Evolutionary conservation across 305 asterid genomes (phyloP), one percentile per base, ranked within the genome.

Genomic region (Fraxinus latifolia): DNA sequence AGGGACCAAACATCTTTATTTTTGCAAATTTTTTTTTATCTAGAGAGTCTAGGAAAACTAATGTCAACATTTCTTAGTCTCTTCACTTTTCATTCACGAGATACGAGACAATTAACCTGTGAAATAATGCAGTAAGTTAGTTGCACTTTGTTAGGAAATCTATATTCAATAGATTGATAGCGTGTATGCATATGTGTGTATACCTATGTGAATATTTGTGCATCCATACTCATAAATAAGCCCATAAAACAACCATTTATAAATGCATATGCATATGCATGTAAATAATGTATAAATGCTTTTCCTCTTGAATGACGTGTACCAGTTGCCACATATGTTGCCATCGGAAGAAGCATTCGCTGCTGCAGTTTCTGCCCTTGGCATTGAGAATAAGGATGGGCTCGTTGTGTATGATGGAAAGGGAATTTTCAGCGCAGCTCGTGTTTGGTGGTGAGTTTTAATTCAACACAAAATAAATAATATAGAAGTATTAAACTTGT

Each of bases 371-470:
- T 96, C 99, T 73, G 95, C 99, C 29, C 97, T 96, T 58, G 98
- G 97, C 79, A 90, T 96, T 33, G 97, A 93, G 84, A 96, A 96
- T 87, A 94, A 90, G 87, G 97, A 94, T 65, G 92, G 93, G 37
- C 80, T 96, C 79, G 93, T 96, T 85, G 98, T 96, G 62, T 96
- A 94, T 85, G 99, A 96, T 83, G 99, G 99, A 78, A 94, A 96
- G 89, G 99, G 99, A 82, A 91, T 95, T 80, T 95, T 95, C 89
- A 93, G 99, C 78, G 97, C 99, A 9, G 97, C 98, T 81, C 98
- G 98, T 84, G 97, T 96, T 87, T 96, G 98, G 97, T 94, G 99
- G 99, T 94, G 84, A 86, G 97, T 78, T 73, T 87, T 11, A 27
- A 12, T 29, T 68, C 36, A 68, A 29, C 74, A 27, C 37, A 4